Percentiles rank a stretch among this genome's conserved stretches.
These are phyloP conservation scores for Salix caprea DNA, from an alignment of 345 rosid species.

Conservation along the genomic window DNA sequence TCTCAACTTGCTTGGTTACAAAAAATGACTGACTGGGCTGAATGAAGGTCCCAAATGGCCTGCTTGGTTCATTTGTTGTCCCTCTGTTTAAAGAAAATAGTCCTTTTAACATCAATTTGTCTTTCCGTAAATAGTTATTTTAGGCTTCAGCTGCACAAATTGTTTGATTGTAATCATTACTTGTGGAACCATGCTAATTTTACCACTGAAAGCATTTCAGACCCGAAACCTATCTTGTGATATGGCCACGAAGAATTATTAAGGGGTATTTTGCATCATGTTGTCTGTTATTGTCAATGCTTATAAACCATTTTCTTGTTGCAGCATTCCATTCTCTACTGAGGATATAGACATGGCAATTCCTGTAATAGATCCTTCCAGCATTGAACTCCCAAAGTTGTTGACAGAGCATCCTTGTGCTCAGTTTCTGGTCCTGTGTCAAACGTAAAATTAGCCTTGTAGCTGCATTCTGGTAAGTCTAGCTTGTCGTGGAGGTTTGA, in stretches of 20 bases:
- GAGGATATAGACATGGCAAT: slow-evolving; percentile 94
- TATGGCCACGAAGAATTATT: neutral
- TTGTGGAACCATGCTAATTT: neutral
- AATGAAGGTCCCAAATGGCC: neutral
- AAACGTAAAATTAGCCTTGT: slow-evolving; percentile 1
- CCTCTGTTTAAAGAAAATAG: no score
- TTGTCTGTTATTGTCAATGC: neutral
- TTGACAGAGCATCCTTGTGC: slow-evolving; percentile 65
- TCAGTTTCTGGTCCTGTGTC: slow-evolving; percentile 46
- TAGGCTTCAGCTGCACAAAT: no score
- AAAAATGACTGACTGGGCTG: neutral
- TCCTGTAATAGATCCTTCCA: slow-evolving; percentile 72
- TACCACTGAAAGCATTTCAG: neutral
- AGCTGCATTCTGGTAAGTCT: neutral
- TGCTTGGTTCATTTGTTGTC: neutral
- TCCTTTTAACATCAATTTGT: no score
- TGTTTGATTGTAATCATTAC: no score
- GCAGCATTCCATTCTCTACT: slow-evolving; percentile 93
- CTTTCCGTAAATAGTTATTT: no score
- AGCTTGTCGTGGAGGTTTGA: neutral
- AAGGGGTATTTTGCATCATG: neutral
- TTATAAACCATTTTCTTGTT: neutral
- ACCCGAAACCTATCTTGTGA: neutral
- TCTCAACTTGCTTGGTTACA: neutral
- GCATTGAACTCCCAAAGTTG: slow-evolving; percentile 47